Conservation (phyloP, 2,329 filamentous ascomycete species). For the Colletotrichum australisinense region DNA sequence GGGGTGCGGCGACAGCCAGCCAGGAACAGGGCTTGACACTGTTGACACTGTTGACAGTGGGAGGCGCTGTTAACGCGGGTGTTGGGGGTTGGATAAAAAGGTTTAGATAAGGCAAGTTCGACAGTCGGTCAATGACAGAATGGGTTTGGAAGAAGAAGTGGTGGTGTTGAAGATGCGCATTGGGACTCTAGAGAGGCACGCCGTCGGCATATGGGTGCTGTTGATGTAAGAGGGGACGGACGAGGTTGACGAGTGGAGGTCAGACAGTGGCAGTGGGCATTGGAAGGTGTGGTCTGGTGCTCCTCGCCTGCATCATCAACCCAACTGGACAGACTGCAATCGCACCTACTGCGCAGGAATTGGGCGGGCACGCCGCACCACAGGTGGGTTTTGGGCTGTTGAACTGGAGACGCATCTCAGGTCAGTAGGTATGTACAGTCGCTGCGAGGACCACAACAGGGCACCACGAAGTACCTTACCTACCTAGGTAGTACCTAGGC, state of each 20-base stretch:
- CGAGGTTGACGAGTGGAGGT: conserved; percentile 26
- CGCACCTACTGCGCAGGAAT: conserved; percentile 4
- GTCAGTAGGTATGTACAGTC: background rate
- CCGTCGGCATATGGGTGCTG: background rate
- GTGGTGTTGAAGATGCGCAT: conserved; percentile 21
- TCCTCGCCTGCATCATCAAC: conserved; percentile 16
- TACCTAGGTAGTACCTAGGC: background rate
- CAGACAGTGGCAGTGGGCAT: background rate
- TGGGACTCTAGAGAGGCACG: background rate
- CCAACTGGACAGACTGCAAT: background rate
- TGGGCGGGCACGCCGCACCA: background rate
- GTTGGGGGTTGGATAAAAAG: background rate
- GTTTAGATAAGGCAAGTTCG: conserved; percentile 16
- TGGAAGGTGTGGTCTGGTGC: background rate
- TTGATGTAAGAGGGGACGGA: conserved; percentile 12
- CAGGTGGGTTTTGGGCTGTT: background rate
- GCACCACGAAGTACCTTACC: background rate
- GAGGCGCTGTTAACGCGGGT: conserved; percentile 7
- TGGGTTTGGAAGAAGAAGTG: conserved; percentile 5
- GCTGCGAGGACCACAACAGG: background rate
- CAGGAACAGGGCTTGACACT: conserved; percentile 30
- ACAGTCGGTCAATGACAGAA: conserved; percentile 9
- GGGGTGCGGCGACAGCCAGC: conserved; percentile 30
- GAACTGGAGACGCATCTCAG: too few species aligned
- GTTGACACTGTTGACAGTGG: background rate